Evolutionary conservation across 176 grass and related monocot genomes (phyloP).

Genomic region (Elaeis guineensis): DNA sequence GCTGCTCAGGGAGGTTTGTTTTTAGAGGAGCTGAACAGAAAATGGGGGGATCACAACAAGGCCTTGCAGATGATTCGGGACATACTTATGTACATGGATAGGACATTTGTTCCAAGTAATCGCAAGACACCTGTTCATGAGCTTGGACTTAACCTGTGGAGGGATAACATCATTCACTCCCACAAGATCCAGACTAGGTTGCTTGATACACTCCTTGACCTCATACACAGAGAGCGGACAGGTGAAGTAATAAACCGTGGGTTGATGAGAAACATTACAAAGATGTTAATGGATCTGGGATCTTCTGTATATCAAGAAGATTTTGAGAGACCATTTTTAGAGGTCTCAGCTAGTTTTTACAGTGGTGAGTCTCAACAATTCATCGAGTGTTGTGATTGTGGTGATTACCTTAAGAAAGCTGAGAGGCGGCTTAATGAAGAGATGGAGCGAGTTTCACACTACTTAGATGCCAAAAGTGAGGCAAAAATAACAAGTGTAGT

Average conservation of each 20-base stretch:
- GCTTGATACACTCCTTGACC: conserved; percentile 67
- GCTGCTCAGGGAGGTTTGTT: neutral
- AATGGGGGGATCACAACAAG: conserved; percentile 13
- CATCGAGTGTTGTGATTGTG: conserved; percentile 87
- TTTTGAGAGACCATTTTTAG: conserved; percentile 91
- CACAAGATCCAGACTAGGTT: conserved; percentile 10
- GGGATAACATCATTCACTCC: conserved; percentile 1
- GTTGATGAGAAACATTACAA: conserved; percentile 77
- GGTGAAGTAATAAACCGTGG: conserved; percentile 87
- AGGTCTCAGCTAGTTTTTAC: conserved; percentile 77
- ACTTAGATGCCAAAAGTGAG: conserved; percentile 75
- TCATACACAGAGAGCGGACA: conserved; percentile 66
- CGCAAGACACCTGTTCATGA: conserved; percentile 1
- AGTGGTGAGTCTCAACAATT: conserved; percentile 72
- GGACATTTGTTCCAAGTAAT: neutral
- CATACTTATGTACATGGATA: conserved; percentile 17
- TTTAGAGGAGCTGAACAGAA: conserved; percentile 22
- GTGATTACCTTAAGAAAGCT: conserved; percentile 73
- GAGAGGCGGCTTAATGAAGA: conserved; percentile 92
- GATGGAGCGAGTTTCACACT: conserved; percentile 87
- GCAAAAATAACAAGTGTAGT: conserved; percentile 86
- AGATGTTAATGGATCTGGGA: conserved; percentile 96
- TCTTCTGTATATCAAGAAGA: conserved; percentile 83
- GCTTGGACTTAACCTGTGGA: conserved; percentile 16
- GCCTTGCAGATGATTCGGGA: neutral